These are phyloP conservation scores for Paecilomyces sp. DNA, from an alignment of 2,329 filamentous ascomycete species.

Conservation along the genomic window DNA sequence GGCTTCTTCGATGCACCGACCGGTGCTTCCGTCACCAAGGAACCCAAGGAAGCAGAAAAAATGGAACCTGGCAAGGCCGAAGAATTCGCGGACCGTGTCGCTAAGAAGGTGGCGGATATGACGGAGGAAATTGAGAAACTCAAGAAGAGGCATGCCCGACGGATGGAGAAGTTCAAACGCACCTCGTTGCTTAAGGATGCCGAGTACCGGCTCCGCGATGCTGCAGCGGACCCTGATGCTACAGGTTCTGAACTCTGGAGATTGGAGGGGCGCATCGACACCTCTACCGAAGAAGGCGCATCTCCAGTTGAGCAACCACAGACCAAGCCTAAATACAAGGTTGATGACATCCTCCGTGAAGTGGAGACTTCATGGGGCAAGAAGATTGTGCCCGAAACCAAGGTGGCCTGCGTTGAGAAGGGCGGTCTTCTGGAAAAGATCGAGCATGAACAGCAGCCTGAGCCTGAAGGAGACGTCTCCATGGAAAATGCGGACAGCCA, in stretches of 20 bases:
- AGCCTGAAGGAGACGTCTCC: slow-evolving; percentile 22
- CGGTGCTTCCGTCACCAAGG: slow-evolving; percentile 18
- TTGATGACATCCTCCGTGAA: slow-evolving; percentile 68
- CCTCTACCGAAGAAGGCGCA: slow-evolving; percentile 25
- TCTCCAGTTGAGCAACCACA: slow-evolving; percentile 30
- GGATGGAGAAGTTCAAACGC: slow-evolving; percentile 66
- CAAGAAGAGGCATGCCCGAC: slow-evolving; percentile 68
- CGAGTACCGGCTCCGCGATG: slow-evolving; percentile 66
- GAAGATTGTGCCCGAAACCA: slow-evolving; percentile 56
- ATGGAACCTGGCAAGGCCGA: slow-evolving; percentile 71
- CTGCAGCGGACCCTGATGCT: slow-evolving; percentile 50
- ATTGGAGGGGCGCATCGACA: slow-evolving; percentile 48
- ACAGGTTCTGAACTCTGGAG: slow-evolving; percentile 56
- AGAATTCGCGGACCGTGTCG: slow-evolving; percentile 73
- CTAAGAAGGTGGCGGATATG: slow-evolving; percentile 63
- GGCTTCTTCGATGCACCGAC: slow-evolving; percentile 68
- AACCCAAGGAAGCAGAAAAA: slow-evolving; percentile 37
- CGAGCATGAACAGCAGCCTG: slow-evolving; percentile 21
- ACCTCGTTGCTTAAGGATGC: slow-evolving; percentile 64
- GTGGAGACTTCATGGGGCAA: slow-evolving; percentile 66
- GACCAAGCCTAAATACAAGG: slow-evolving; percentile 35
- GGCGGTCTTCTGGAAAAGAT: slow-evolving; percentile 62
- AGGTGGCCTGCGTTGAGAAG: slow-evolving; percentile 65
- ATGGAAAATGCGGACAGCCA: slow-evolving; percentile 25
- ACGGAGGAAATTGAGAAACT: slow-evolving; percentile 78